Evolutionary conservation across 2,329 filamentous ascomycete genomes (phyloP).

Genomic region (Penicillium sp.): DNA sequence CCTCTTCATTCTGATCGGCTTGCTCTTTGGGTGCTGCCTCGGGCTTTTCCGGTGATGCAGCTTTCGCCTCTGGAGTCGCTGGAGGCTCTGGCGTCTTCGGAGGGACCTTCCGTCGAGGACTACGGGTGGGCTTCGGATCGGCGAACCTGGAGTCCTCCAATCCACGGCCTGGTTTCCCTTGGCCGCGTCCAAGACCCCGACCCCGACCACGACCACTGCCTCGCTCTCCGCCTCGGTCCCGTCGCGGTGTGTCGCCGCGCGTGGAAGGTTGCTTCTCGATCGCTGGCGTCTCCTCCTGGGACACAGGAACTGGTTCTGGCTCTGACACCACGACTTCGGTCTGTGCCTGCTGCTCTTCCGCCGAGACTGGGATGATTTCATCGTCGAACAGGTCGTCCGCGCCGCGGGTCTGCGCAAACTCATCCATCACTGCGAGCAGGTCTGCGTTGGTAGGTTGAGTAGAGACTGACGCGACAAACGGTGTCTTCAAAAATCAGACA

Average conservation of each 20-base stretch:
- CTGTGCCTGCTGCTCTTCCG: slow-evolving; percentile 30
- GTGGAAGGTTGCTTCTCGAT: slow-evolving; percentile 17
- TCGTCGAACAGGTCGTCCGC: slow-evolving; percentile 51
- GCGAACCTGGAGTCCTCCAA: slow-evolving; percentile 11
- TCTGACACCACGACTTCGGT: slow-evolving; percentile 18
- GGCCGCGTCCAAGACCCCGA: slow-evolving; percentile 26
- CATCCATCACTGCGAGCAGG: slow-evolving; percentile 35
- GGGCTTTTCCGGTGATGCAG: slow-evolving; percentile 4
- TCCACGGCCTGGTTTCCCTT: slow-evolving; percentile 13
- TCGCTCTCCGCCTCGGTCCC: slow-evolving; percentile 29
- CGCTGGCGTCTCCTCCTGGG: slow-evolving; percentile 13
- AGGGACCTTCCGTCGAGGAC: slow-evolving; percentile 13
- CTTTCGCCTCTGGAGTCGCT: slow-evolving; percentile 8
- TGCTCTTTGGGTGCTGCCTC: slow-evolving; percentile 12
- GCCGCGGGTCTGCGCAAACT: slow-evolving; percentile 49
- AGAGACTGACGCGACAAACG: neutral
- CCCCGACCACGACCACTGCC: slow-evolving; percentile 32
- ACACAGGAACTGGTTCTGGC: slow-evolving; percentile 9
- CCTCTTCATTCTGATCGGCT: slow-evolving; percentile 8
- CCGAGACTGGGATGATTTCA: slow-evolving; percentile 46
- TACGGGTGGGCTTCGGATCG: slow-evolving; percentile 16
- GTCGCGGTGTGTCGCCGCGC: slow-evolving; percentile 25
- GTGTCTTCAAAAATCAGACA: neutral
- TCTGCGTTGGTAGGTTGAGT: neutral
- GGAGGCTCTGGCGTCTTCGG: slow-evolving; percentile 15